Conservation (phyloP, 2,329 filamentous ascomycete genomes). For the Fusarium siculi region DNA sequence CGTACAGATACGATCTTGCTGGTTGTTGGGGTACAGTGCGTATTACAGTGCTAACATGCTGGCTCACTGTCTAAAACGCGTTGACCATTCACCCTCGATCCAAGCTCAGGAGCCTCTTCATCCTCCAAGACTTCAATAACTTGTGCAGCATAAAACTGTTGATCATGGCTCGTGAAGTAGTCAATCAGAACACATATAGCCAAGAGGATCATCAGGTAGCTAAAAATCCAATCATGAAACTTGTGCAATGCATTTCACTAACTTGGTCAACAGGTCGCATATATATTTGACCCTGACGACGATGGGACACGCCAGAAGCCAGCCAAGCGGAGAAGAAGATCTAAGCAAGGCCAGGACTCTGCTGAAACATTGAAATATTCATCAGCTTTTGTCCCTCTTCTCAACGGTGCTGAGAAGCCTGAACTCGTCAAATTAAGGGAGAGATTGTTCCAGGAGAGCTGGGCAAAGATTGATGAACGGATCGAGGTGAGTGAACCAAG, state of each 20-base stretch:
- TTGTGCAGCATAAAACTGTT: neutral
- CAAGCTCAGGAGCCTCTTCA: conserved; percentile 15
- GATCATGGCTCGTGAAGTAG: conserved; percentile 41
- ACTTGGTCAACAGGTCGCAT: conserved; percentile 62
- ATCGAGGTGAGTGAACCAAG: conserved; percentile 59
- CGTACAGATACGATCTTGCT: neutral
- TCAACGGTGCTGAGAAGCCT: conserved; percentile 64
- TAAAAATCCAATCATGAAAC: neutral
- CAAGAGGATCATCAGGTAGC: conserved; percentile 59
- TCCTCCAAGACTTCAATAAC: neutral
- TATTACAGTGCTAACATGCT: conserved; percentile 30
- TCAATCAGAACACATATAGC: conserved; percentile 42
- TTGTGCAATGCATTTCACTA: conserved; percentile 8
- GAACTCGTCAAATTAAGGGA: conserved; percentile 64
- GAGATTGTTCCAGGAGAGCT: conserved; percentile 69
- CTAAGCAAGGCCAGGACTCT: conserved; percentile 50
- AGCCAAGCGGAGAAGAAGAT: conserved; percentile 67
- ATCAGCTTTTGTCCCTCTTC: conserved; percentile 61
- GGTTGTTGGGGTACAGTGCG: conserved; percentile 19
- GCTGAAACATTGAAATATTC: conserved; percentile 20
- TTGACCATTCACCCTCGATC: conserved; percentile 17
- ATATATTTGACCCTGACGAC: conserved; percentile 67
- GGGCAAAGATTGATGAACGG: conserved; percentile 70
- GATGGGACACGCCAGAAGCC: conserved; percentile 53
- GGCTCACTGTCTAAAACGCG: conserved; percentile 36